These are phyloP conservation scores for Letharia columbiana DNA, from an alignment of 495 filamentous ascomycete genomes.

Conservation along the genomic window DNA sequence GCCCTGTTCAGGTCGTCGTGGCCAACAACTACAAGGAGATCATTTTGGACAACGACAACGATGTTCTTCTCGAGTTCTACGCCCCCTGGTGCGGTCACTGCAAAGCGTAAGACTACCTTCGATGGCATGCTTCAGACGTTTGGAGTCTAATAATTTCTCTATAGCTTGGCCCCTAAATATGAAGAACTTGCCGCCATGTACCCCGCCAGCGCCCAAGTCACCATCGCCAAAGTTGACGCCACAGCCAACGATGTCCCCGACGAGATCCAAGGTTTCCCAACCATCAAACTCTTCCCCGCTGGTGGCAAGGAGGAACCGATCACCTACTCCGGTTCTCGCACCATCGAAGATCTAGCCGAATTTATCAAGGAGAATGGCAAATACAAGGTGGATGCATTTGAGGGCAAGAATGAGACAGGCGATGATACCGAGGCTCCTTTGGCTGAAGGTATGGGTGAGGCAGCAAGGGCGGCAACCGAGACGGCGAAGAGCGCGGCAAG, in stretches of 20 bases:
- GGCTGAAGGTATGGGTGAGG: constrained; percentile 37
- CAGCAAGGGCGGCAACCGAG: constrained; percentile 50
- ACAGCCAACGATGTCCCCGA: constrained; percentile 95
- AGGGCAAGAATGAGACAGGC: constrained; percentile 37
- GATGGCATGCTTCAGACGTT: not conserved
- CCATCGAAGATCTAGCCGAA: constrained; percentile 83
- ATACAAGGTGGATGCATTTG: constrained; percentile 61
- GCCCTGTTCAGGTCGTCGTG: constrained; percentile 79
- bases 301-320: constrained; percentile 77
- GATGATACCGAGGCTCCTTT: constrained; percentile 39
- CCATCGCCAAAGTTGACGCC: constrained; percentile 95
- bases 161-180: constrained; percentile 59
- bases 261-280: constrained; percentile 96
- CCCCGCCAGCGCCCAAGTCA: constrained; percentile 68
- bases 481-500: constrained; percentile 32
- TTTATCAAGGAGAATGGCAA: constrained; percentile 95
- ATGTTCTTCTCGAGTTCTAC: constrained; percentile 97
- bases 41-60: constrained; percentile 89
- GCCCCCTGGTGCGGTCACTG: constrained; percentile 99
- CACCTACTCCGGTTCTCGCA: constrained; percentile 81
- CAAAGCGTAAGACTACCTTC: constrained; percentile 57
- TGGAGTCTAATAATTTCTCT: constrained; percentile 21
- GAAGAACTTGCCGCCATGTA: constrained; percentile 80
- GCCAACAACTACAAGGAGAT: constrained; percentile 90
- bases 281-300: constrained; percentile 96